Evolutionary conservation across 345 rosid species (phyloP).

Genomic region (Eucalyptus tenuipes): DNA sequence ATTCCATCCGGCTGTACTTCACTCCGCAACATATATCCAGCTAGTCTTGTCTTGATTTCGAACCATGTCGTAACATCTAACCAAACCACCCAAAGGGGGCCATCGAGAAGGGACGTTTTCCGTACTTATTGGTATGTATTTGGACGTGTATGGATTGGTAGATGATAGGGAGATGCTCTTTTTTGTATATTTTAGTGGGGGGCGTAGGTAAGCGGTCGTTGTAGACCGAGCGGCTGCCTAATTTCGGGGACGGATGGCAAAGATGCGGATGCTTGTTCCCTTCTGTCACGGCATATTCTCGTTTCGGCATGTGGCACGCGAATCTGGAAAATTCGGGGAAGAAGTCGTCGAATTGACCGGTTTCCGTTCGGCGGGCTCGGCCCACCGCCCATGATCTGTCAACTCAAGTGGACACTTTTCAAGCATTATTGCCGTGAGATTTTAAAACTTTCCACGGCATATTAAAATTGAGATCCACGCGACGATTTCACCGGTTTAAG

Average conservation of each 20-base stretch:
- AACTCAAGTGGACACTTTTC: neutral
- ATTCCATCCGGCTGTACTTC: no score
- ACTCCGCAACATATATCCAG: neutral
- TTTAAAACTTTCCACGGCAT: neutral
- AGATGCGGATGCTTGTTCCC: neutral
- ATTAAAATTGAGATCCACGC: neutral
- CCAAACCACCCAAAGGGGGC: neutral
- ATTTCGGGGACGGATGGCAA: neutral
- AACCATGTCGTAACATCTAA: neutral
- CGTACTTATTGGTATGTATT: neutral
- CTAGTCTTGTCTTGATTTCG: neutral
- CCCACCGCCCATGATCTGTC: neutral
- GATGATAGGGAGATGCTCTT: neutral
- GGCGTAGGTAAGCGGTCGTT: neutral
- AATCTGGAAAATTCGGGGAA: neutral
- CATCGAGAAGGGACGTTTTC: neutral
- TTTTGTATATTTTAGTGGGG: neutral
- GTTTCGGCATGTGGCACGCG: neutral
- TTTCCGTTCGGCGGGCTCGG: neutral
- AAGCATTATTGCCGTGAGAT: neutral
- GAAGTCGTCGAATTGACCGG: neutral
- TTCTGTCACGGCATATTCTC: neutral
- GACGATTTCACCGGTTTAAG: neutral
- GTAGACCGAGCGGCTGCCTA: neutral
- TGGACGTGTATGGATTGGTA: neutral